phyloP scores from a whole-genome alignment of 176 grass and related monocot genomes.

The Bothriochloa decipiens region DNA sequence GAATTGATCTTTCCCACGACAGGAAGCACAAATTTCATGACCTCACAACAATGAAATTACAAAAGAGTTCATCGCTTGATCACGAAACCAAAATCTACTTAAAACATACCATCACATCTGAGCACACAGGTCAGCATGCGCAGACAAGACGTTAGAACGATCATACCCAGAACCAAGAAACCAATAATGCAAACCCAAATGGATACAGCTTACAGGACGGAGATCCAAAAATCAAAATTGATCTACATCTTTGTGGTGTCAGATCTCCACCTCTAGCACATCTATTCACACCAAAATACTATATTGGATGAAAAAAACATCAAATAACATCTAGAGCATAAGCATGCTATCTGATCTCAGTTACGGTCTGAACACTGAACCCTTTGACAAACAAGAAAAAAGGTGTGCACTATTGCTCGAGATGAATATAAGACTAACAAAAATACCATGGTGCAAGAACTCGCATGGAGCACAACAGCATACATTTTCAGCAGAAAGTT shows the following conservation, averaged over 20 bases:
- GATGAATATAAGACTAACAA: slow-evolving; percentile 17
- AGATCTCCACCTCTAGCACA: background rate
- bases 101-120: background rate
- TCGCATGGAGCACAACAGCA: background rate
- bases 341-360: background rate
- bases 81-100: background rate
- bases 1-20: background rate
- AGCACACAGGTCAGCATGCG: background rate
- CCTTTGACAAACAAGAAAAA: background rate
- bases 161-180: background rate
- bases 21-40: background rate
- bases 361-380: background rate
- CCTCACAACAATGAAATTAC: background rate
- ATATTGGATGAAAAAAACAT: slow-evolving; percentile 14
- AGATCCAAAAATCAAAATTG: background rate
- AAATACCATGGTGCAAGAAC: background rate
- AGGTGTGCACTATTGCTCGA: background rate
- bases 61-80: background rate
- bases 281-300: background rate
- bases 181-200: background rate
- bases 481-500: slow-evolving; percentile 21
- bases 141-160: background rate
- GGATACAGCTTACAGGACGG: background rate
- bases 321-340: slow-evolving; percentile 6
- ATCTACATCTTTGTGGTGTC: slow-evolving; percentile 16